phyloP scores from a whole-genome alignment of 176 grass and related monocot genomes.

The Cymbopogon citratus region DNA sequence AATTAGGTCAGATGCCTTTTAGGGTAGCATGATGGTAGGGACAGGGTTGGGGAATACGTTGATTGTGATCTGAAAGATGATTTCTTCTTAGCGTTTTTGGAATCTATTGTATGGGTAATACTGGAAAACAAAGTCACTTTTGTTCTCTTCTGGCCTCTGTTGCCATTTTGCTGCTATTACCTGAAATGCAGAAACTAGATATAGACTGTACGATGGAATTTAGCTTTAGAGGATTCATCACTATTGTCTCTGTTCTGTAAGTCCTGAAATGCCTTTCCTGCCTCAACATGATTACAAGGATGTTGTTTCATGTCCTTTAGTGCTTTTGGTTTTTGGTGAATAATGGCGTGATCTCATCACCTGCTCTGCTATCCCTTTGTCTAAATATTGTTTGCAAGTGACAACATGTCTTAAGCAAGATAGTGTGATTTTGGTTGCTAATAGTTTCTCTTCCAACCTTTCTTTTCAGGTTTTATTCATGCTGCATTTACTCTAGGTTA shows the following conservation, averaged over 20 bases:
- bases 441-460: slow-evolving; percentile 23
- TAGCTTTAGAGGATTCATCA: neutral
- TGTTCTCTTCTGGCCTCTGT: neutral
- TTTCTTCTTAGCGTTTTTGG: neutral
- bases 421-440: neutral
- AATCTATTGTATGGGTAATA: no score
- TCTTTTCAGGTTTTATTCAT: slow-evolving; percentile 73
- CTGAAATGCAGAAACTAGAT: neutral
- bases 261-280: neutral
- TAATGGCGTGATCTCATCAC: neutral
- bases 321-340: neutral
- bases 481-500: slow-evolving; percentile 82
- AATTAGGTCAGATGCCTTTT: no score
- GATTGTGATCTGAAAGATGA: neutral
- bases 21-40: no score
- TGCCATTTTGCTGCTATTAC: neutral
- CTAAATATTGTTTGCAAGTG: neutral
- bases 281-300: neutral
- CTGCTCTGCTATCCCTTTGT: neutral
- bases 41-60: neutral
- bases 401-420: neutral
- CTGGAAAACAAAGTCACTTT: neutral
- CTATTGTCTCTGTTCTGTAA: neutral
- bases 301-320: neutral
- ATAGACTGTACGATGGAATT: neutral